Evolutionary conservation across 1,284 basidiomycete species (phyloP).

Genomic region (Melampsora americana): DNA sequence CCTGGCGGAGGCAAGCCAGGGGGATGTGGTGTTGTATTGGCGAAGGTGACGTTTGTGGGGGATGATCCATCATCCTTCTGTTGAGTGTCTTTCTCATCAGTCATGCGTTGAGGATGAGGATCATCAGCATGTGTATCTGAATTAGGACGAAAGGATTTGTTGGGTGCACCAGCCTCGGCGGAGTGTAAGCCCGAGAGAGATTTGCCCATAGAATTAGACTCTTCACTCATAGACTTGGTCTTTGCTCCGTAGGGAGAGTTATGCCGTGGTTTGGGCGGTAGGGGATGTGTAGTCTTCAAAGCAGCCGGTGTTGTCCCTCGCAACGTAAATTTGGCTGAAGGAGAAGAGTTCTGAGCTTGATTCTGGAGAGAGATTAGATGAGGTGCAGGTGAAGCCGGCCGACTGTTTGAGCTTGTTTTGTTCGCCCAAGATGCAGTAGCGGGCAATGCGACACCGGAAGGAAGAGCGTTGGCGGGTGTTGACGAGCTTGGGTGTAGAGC

Average conservation of each 20-base stretch:
- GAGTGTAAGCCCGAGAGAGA: neutral
- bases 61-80: constrained; percentile 1
- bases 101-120: neutral
- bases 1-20: constrained; percentile 25
- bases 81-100: neutral
- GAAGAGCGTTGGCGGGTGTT: constrained; percentile 15
- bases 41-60: constrained; percentile 11
- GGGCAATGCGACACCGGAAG: constrained; percentile 36
- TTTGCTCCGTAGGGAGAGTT: constrained; percentile 28
- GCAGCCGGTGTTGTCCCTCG: neutral
- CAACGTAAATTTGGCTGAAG: constrained; percentile 5
- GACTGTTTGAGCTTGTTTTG: constrained; percentile 27
- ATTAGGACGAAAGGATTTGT: neutral
- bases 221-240: neutral
- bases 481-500: constrained; percentile 21
- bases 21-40: neutral
- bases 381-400: constrained; percentile 38
- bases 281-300: constrained; percentile 22
- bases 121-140: constrained; percentile 1
- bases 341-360: neutral
- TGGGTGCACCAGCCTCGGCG: neutral
- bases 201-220: neutral
- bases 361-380: constrained; percentile 12
- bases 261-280: constrained; percentile 28
- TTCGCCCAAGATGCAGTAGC: constrained; percentile 42